Evolutionary conservation across 768 basidiomycete species (phyloP), one percentile per base, ranked within the genome.

Genomic region (Phanerochaete sordida): DNA sequence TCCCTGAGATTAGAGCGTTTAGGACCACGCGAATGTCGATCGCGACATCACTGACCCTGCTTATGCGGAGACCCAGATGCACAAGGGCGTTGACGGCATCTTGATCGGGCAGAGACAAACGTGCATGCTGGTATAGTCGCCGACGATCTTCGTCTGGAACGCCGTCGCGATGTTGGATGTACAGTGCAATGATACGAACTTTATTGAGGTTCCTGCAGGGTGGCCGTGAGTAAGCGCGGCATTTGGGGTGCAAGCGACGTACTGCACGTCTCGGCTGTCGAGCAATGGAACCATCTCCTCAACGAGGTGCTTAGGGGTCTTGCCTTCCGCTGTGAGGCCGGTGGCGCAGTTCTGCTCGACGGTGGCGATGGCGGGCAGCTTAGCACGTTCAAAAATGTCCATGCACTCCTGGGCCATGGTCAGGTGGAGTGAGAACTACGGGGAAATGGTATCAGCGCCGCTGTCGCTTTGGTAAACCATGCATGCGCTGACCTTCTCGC

Each of bases 391-490:
- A 66, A 98, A 99, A 39, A 94, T 81, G 7, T 75, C 82, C 97
- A 99, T 98, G 68, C 94, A 98, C 65, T 96, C 93, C 71, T 98
- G 93, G 0, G 96, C 96, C 92, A 99, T 96, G 65, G 88, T 97
- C 44, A 98, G 78, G 74, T 99, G 97, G 46, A 97, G 73, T 1
- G 97, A 99, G 75, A 98, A 98, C 91, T 98, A 70, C 39, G 26
- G n/a, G 15, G 31, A 19, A 28, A 21, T 15, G 23, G 31, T 2
- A 33, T 52, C 7, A 35, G 51, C 5, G 31, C 5, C 11, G 19
- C 33, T 12, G 8, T 21, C n/a, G 4, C 19, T 6, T n/a, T 13
- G 39, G 16, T 24, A 5, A 7, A 50, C 74, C 11, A 19, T 16
- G 19, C 19, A 43, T 43, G 19, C 19, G 19, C 39, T 21, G 37